These are phyloP conservation scores for Vanrija sp. DNA, from an alignment of 1,284 basidiomycete genomes.

Conservation along the genomic window DNA sequence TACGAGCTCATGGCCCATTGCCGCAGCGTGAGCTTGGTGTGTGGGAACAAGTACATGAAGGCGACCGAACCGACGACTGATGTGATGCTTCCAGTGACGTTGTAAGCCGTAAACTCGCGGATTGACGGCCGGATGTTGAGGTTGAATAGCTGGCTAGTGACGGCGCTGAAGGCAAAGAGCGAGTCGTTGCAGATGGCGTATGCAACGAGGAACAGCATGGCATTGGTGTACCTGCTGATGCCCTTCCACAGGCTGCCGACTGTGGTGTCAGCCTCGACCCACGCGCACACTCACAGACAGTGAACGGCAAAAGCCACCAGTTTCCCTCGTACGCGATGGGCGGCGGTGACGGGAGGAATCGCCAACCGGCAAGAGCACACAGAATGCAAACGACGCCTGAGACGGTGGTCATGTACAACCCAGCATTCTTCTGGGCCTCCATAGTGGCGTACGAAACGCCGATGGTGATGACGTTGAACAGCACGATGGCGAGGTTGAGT, in stretches of 20 bases:
- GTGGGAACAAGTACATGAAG: constrained; percentile 6
- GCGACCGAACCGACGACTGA: constrained; percentile 1
- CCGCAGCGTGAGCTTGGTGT: neutral
- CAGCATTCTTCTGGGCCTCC: neutral
- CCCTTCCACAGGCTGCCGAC: constrained; percentile 4
- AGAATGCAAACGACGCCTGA: constrained; percentile 6
- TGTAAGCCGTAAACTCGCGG: constrained; percentile 6
- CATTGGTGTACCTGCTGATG: constrained; percentile 5
- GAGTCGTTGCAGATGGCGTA: constrained; percentile 10
- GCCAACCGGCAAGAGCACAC: neutral
- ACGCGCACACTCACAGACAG: neutral
- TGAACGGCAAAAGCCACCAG: constrained; percentile 2
- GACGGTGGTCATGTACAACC: constrained; percentile 8
- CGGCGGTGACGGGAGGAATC: constrained; percentile 4
- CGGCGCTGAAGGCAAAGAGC: constrained; percentile 2
- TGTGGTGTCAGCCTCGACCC: neutral
- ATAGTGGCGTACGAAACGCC: constrained; percentile 2
- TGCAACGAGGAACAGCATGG: constrained; percentile 7
- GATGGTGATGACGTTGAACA: constrained; percentile 10
- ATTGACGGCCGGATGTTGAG: neutral
- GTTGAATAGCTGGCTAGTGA: constrained; percentile 5
- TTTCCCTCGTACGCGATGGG: neutral
- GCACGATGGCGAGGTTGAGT: neutral
- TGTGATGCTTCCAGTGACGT: neutral
- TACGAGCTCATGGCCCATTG: constrained; percentile 7